phyloP scores from a whole-genome alignment of 805 yeast genomes.

The Spencermartinsiella europaea region DNA sequence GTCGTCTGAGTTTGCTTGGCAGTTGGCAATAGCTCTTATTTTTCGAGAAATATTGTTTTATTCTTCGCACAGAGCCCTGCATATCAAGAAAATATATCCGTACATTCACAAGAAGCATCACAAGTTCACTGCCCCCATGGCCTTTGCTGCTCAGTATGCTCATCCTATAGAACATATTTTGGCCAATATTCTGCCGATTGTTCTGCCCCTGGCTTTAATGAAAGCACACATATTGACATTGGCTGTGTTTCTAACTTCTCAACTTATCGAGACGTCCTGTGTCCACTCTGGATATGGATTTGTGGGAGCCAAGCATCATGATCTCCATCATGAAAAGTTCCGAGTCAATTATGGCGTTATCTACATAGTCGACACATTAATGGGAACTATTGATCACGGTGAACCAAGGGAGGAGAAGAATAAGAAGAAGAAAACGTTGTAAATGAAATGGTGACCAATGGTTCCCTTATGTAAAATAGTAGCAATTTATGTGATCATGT shows the following conservation, averaged over 20 bases:
- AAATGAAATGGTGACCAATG: too few species aligned
- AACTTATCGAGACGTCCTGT: conserved; percentile 9
- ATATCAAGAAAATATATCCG: conserved; percentile 6
- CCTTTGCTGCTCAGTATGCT: conserved; percentile 14
- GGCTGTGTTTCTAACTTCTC: conserved; percentile 5
- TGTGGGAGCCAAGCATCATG: conserved; percentile 10
- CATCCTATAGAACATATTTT: conserved; percentile 12
- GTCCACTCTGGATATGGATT: conserved; percentile 14
- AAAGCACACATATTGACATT: conserved; percentile 5
- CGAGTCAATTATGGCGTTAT: conserved; percentile 10
- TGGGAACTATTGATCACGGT: conserved; percentile 12
- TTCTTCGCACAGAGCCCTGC: conserved; percentile 9
- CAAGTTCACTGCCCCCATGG: conserved; percentile 14
- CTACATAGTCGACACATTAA: conserved; percentile 10
- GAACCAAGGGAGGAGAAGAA: conserved; percentile 2
- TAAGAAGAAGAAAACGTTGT: background rate
- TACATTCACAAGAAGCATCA: conserved; percentile 13
- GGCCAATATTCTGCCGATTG: conserved; percentile 19
- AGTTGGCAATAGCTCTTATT: conserved; percentile 1
- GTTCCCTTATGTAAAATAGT: too few species aligned
- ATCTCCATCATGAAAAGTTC: conserved; percentile 14
- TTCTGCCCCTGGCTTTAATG: conserved; percentile 5
- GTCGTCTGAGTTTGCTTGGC: conserved; percentile 1
- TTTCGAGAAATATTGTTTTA: conserved; percentile 11
- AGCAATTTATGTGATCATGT: too few species aligned